Base-by-base conservation (phyloP, 768 basidiomycete species). In the Solioccasus polychromus region DNA sequence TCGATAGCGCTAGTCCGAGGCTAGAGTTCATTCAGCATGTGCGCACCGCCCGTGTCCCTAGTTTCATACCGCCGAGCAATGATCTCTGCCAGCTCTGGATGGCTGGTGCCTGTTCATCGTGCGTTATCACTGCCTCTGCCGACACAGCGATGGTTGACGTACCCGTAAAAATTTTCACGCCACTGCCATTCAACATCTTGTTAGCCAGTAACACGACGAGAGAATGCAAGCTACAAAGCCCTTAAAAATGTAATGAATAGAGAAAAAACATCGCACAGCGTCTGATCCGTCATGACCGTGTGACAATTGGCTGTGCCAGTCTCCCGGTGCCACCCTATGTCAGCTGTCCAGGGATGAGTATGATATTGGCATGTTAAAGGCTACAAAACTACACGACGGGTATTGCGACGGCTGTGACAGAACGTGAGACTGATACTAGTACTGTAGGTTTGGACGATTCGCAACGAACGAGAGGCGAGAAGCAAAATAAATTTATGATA, bases 51-150 rank as follows among this genome's bases (percentile, higher is more conserved):
- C 22, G 34, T 47, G 44, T 23, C 46, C 44, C 28, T n/a, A n/a
- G 35, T 36, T 31, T 36, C 51, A 32, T 76, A 94, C 93, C 93
- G 84, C 72, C 85, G 78, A 53, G 92, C 88, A 63, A 98, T 91
- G 58, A 91, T 85, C 67, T 94, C 86, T 28, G 94, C 94, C 54
- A 98, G 78, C 69, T 92, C 89, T 43, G 93, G 92, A 69, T 98
- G 95, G 70, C 90, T 92, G 28, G 92, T 94, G 51, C 93, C 93
- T 95, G 50, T 46, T 42, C 28, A 11, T 36, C 42, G 22, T 43
- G 19, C 22, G n/a, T 32, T 28, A 34, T 52, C 12, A 50, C 30
- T 18, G 18, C 40, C 32, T 42, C 36, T 28, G 41, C 15, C 0
- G n/a, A 12, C 30, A 47, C 17, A 48, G 34, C 31, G 17, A 35